These are phyloP conservation scores for Alternaria angustiovoidea DNA, from an alignment of 2,329 filamentous ascomycete genomes.

Conservation along the genomic window DNA sequence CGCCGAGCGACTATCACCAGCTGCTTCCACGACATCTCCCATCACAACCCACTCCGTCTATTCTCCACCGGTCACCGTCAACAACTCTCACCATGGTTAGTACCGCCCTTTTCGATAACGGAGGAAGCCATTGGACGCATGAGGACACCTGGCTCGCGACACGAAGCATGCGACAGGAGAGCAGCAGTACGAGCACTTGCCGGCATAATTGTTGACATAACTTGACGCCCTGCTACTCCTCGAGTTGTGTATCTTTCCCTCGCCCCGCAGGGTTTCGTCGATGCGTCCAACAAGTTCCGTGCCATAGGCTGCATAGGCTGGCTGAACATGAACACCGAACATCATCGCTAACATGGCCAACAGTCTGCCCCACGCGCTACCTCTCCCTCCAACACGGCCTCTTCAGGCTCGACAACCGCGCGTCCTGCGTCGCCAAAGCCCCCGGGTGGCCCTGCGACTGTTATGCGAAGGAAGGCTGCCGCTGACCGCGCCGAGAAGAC, in stretches of 20 bases:
- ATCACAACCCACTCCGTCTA: conserved; percentile 10
- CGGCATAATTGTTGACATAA: background rate
- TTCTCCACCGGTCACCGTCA: conserved; percentile 10
- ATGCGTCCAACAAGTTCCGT: background rate
- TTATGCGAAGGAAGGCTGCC: conserved; percentile 92
- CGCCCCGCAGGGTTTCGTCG: background rate
- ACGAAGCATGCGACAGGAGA: conserved; percentile 16
- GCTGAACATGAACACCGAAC: conserved; percentile 1
- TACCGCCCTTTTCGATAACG: background rate
- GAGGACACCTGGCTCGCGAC: conserved; percentile 2
- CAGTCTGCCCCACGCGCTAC: conserved; percentile 43
- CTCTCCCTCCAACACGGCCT: conserved; percentile 49
- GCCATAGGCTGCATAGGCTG: background rate
- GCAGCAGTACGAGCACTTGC: background rate
- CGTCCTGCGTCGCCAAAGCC: conserved; percentile 87
- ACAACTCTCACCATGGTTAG: conserved; percentile 31
- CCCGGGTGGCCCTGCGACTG: conserved; percentile 92
- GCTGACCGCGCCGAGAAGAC: conserved; percentile 98
- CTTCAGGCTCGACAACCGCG: conserved; percentile 73
- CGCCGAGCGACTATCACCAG: conserved; percentile 22
- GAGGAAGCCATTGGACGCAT: conserved; percentile 12
- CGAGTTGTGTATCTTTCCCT: background rate
- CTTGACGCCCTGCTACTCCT: background rate
- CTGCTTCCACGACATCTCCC: conserved; percentile 21
- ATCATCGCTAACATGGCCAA: conserved; percentile 6